Evolutionary conservation across 2,329 filamentous ascomycete species (phyloP), one percentile per base, ranked within the genome.

Genomic region (Apiospora aurea): DNA sequence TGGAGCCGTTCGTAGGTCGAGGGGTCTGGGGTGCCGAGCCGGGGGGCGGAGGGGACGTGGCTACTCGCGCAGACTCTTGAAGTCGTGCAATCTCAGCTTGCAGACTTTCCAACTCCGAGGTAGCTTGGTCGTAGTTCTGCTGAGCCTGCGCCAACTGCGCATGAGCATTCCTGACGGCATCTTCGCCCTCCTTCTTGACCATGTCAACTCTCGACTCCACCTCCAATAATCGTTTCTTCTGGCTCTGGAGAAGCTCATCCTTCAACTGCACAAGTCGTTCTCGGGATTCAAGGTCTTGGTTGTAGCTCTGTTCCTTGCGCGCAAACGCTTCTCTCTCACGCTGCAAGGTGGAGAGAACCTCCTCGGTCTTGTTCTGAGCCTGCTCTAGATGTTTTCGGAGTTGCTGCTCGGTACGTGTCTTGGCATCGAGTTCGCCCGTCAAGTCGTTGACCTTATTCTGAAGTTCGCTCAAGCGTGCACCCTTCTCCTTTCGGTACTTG

Each of bases 401-500:
- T 41, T 93, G 89, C 73, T 93, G 90, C 79, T 98, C 95, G 51
- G 91, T 93, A 51, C 93, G 92, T 79, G 93, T 92, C 29, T 97
- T 85, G 13, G 92, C 89, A 71, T 97, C 94, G 70, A 95, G 88
- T 44, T 89, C 92, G 26, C 93, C 92, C 74, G 89, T 91, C 64
- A 93, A 90, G 76, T 99, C 96, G 76, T 98, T 96, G 76, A 96
- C 93, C 73, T 93, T 90, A 70, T 95, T 93, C 82, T 98, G 94
- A 41, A 99, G 89, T 78, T 97, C 94, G 11, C 95, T 90, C 76
- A 98, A 94, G 51, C 94, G 93, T 1, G 94, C 92, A 74, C 94
- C 94, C 87, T 98, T 98, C 80, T 99, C 96, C 80, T 97, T 98
- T 74, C 96, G 91, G 82, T 93, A 96, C 79, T 95, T 97, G 75